A percentile compares a stretch with the other conserved stretches of the same genome.
Conservation (phyloP, 1,284 basidiomycete genomes). For the Abortiporus biennis region DNA sequence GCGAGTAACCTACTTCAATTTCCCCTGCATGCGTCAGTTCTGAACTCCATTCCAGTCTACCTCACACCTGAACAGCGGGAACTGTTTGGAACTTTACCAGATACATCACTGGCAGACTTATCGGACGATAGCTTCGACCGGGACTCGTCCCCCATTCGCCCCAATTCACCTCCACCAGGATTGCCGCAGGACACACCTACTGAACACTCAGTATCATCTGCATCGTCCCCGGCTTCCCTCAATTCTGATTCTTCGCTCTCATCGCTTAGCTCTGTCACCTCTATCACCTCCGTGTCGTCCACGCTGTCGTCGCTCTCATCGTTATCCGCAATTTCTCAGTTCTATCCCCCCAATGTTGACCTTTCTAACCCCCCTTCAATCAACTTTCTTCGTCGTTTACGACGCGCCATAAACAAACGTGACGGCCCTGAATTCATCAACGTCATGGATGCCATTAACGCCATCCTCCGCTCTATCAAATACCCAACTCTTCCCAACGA, state of each 20-base stretch:
- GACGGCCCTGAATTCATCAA: slow-evolving; percentile 68
- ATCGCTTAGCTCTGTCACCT: slow-evolving; percentile 19
- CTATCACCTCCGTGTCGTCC: slow-evolving; percentile 14
- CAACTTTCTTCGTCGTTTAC: slow-evolving; percentile 51
- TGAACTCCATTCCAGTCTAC: slow-evolving; percentile 42
- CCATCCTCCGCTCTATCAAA: slow-evolving; percentile 53
- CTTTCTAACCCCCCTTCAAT: slow-evolving; percentile 26
- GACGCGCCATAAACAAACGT: slow-evolving; percentile 53
- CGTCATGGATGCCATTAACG: slow-evolving; percentile 53
- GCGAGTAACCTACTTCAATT: slow-evolving; percentile 39
- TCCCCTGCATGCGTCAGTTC: slow-evolving; percentile 4
- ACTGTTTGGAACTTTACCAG: slow-evolving; percentile 60
- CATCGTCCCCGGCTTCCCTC: slow-evolving; percentile 18
- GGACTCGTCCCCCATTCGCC: too few relatives aligned
- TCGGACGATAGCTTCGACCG: slow-evolving; percentile 31
- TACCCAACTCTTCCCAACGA: slow-evolving; percentile 49
- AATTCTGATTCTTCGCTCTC: slow-evolving; percentile 16
- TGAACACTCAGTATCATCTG: too few relatives aligned
- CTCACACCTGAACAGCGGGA: slow-evolving; percentile 56
- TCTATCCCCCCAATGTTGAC: slow-evolving; percentile 18
- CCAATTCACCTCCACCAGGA: too few relatives aligned
- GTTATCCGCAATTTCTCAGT: slow-evolving; percentile 26
- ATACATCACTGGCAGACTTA: slow-evolving; percentile 28
- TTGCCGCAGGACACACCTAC: too few relatives aligned
- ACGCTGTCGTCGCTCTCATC: slow-evolving; percentile 22